phyloP scores from a whole-genome alignment of 495 filamentous ascomycete genomes.

The Chaetomium fimeti region DNA sequence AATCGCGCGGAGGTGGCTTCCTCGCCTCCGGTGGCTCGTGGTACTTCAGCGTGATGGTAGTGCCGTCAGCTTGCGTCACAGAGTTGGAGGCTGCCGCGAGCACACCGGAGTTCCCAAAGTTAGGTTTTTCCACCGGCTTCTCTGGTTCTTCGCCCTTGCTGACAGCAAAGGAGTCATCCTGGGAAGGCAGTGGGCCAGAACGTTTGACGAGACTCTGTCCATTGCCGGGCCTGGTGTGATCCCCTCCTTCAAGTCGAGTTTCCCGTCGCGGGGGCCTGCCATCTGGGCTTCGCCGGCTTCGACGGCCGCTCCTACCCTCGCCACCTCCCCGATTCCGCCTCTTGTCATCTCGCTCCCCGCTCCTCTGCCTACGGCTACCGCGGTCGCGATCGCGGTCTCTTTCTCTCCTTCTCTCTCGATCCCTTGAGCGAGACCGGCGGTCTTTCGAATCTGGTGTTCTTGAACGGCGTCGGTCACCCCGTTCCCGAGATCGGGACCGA shows the following conservation, averaged over 20 bases:
- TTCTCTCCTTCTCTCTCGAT: constrained; percentile 24
- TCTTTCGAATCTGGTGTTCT: constrained; percentile 37
- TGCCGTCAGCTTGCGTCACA: constrained; percentile 63
- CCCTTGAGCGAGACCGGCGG: constrained; percentile 37
- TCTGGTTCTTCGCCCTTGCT: constrained; percentile 51
- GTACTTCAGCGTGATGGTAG: constrained; percentile 81
- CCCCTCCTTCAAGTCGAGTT: constrained; percentile 16
- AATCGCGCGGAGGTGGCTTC: constrained; percentile 72
- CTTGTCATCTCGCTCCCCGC: constrained; percentile 18
- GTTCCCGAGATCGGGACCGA: constrained; percentile 33
- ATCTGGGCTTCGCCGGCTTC: constrained; percentile 18
- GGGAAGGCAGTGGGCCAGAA: constrained; percentile 65
- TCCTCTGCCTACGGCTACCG: constrained; percentile 12
- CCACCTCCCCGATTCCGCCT: constrained; percentile 19
- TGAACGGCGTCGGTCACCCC: constrained; percentile 38
- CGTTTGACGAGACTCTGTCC: constrained; percentile 38
- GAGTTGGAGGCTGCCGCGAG: constrained; percentile 89
- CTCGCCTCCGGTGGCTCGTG: constrained; percentile 92
- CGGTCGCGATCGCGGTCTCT: constrained; percentile 19
- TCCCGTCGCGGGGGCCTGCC: constrained; percentile 11
- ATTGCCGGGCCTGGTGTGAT: constrained; percentile 21
- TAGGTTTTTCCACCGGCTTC: constrained; percentile 81
- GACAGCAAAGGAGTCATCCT: constrained; percentile 64
- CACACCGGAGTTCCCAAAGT: constrained; percentile 74
- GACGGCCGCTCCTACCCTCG: constrained; percentile 13